A percentile compares a stretch with the other conserved stretches of the same genome.
phyloP scores from a whole-genome alignment of 176 grass and related monocot genomes.

The Zea luxurians region DNA sequence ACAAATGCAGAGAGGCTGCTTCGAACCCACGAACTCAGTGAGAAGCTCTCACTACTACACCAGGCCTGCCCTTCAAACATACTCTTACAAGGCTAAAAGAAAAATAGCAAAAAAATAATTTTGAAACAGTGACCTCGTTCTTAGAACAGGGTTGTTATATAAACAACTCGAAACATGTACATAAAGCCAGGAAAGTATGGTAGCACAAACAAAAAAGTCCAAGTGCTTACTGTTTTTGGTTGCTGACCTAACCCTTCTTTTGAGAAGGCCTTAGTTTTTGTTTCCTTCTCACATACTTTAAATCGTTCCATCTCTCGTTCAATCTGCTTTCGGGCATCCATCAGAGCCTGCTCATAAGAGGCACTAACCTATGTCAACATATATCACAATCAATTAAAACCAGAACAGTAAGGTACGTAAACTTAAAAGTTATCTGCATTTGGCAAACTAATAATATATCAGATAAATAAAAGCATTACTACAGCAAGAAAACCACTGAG shows the following conservation, averaged over 20 bases:
- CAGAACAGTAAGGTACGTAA: constrained; percentile 36
- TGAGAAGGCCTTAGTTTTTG: constrained; percentile 99
- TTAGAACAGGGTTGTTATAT: constrained; percentile 19
- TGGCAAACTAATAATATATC: constrained; percentile 4
- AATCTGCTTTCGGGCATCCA: constrained; percentile 97
- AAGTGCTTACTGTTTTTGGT: constrained; percentile 86
- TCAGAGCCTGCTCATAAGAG: constrained; percentile 98
- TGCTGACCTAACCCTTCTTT: constrained; percentile 99
- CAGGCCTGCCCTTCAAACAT: no score
- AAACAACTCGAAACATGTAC: constrained; percentile 27
- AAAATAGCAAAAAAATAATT: not conserved
- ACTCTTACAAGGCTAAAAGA: not conserved
- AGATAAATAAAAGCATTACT: constrained; percentile 16
- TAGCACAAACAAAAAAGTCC: constrained; percentile 26
- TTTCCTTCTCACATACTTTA: constrained; percentile 99
- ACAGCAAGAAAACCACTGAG: not conserved
- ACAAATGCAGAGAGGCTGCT: no score
- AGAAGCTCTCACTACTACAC: no score
- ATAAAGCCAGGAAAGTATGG: constrained; percentile 23
- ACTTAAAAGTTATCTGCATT: constrained; percentile 21
- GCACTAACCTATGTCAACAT: constrained; percentile 89
- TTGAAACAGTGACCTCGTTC: constrained; percentile 8
- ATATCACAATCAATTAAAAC: constrained; percentile 67
- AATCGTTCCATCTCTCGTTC: constrained; percentile 99
- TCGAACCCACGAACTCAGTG: no score